A percentile compares a stretch with the other conserved stretches of the same genome.
phyloP scores from a whole-genome alignment of 1,284 basidiomycete species.

The Agroathelia rolfsii region DNA sequence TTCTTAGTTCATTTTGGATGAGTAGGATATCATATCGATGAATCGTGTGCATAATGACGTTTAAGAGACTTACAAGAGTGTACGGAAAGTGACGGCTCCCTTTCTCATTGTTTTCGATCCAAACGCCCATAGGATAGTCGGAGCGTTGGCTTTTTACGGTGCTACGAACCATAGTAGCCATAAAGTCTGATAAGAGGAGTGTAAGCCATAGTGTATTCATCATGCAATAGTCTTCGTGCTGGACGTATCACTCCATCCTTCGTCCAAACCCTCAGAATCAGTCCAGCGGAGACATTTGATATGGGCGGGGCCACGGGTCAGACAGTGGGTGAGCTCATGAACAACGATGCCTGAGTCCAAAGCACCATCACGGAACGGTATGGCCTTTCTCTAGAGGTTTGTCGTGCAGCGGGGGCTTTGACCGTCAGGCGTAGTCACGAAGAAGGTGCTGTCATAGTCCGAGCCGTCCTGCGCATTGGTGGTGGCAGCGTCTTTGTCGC shows the following conservation, averaged over 20 bases:
- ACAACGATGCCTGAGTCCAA: conserved; percentile 92
- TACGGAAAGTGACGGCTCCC: conserved; percentile 90
- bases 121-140: conserved; percentile 86
- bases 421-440: conserved; percentile 70
- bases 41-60: too few relatives aligned
- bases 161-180: conserved; percentile 79
- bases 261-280: conserved; percentile 94
- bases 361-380: conserved; percentile 89
- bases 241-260: conserved; percentile 73
- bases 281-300: conserved; percentile 93
- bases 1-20: too few relatives aligned
- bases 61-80: conserved; percentile 42
- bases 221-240: too few relatives aligned
- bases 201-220: conserved; percentile 2
- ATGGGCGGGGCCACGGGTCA: conserved; percentile 91
- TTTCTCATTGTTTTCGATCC: conserved; percentile 71
- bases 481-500: conserved; percentile 83
- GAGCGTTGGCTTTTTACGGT: conserved; percentile 58
- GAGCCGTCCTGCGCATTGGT: conserved; percentile 92
- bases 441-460: conserved; percentile 84
- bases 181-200: conserved; percentile 44
- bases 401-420: conserved; percentile 84
- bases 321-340: conserved; percentile 82
- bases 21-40: too few relatives aligned
- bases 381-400: conserved; percentile 90